phyloP scores from a whole-genome alignment of 495 filamentous ascomycete species.

The Aspergillus hancockii region DNA sequence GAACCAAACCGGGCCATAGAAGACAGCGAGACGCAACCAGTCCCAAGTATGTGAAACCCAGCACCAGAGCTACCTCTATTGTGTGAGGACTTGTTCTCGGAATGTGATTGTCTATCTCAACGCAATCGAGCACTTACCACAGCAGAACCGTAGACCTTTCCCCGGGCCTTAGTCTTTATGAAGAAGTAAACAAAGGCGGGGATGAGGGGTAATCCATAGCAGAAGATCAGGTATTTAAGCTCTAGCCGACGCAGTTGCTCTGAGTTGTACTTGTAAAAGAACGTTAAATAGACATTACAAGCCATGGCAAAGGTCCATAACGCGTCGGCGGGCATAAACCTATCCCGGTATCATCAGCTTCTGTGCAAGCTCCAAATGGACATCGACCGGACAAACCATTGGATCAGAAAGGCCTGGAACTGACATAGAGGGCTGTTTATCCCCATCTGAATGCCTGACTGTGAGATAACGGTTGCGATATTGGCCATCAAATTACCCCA shows the following conservation, averaged over 20 bases:
- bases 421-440: constrained; percentile 61
- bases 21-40: constrained; percentile 70
- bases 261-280: constrained; percentile 75
- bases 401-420: constrained; percentile 73
- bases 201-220: constrained; percentile 76
- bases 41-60: constrained; percentile 74
- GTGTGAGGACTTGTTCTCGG: background rate
- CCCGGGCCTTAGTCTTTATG: constrained; percentile 47
- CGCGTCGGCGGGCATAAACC: constrained; percentile 76
- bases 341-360: constrained; percentile 28
- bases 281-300: constrained; percentile 82
- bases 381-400: constrained; percentile 54
- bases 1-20: constrained; percentile 88
- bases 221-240: constrained; percentile 66
- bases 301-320: constrained; percentile 85
- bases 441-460: constrained; percentile 49
- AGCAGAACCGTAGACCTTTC: constrained; percentile 73
- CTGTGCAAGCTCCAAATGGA: too few relatives aligned
- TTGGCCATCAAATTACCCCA: constrained; percentile 84
- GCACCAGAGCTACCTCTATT: constrained; percentile 66
- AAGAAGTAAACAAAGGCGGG: constrained; percentile 71
- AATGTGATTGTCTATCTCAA: background rate
- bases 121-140: constrained; percentile 39
- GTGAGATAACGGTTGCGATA: constrained; percentile 73
- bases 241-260: constrained; percentile 68